Evolutionary conservation across 805 yeast genomes (phyloP).

Genomic region (Starmera dryadoides): DNA sequence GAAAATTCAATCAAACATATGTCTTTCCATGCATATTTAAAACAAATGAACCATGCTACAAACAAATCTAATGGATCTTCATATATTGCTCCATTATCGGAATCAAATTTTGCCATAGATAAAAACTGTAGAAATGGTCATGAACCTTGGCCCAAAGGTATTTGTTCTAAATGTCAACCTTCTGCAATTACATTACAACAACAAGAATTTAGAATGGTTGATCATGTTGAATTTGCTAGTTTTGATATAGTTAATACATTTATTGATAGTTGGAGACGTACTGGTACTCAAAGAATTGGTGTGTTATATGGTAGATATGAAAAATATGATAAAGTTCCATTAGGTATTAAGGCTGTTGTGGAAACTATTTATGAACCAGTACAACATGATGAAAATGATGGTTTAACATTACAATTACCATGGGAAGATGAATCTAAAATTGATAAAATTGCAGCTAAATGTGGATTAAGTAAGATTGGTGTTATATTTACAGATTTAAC

Average conservation of each 20-base stretch:
- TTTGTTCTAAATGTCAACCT: constrained; percentile 95
- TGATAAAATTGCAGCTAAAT: constrained; percentile 42
- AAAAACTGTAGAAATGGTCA: constrained; percentile 72
- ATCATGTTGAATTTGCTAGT: constrained; percentile 86
- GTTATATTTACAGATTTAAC: constrained; percentile 82
- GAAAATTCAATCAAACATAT: constrained; percentile 78
- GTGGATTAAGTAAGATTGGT: constrained; percentile 74
- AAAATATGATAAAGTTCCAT: constrained; percentile 73
- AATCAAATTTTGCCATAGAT: constrained; percentile 60
- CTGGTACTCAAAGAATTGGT: constrained; percentile 86
- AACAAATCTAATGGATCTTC: constrained; percentile 53
- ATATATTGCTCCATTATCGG: constrained; percentile 74
- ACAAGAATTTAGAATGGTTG: constrained; percentile 92
- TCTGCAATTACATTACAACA: constrained; percentile 88
- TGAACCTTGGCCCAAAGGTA: constrained; percentile 90
- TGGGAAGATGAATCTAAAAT: constrained; percentile 47
- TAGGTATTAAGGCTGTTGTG: constrained; percentile 90
- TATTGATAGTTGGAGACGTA: constrained; percentile 85
- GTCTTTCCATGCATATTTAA: constrained; percentile 79
- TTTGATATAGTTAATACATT: constrained; percentile 70
- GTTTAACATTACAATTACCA: constrained; percentile 54
- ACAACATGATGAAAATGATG: constrained; percentile 82
- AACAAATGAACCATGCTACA: constrained; percentile 58
- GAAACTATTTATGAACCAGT: constrained; percentile 93
- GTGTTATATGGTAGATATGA: constrained; percentile 78